phyloP scores from a whole-genome alignment of 352 stramenopile species.

The Elongisporangium undulatum region DNA sequence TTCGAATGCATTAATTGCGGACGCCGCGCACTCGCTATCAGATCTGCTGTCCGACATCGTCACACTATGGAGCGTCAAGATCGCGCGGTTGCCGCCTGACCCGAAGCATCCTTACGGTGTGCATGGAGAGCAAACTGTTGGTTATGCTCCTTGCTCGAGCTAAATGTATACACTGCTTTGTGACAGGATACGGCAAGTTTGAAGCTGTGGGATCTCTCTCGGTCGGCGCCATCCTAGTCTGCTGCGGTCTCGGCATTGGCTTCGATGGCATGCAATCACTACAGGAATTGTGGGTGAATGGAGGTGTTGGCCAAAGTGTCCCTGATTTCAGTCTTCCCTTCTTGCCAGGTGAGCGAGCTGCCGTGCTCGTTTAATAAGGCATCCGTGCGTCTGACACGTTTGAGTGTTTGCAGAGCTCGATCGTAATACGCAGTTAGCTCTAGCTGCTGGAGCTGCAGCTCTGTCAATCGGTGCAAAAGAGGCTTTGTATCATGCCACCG shows the following conservation, averaged over 20 bases:
- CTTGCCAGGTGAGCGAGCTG: slow-evolving; percentile 30
- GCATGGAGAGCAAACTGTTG: background rate
- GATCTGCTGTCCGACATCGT: slow-evolving; percentile 97
- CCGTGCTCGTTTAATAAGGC: background rate
- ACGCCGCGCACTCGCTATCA: slow-evolving; percentile 94
- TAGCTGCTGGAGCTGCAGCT: slow-evolving; percentile 82
- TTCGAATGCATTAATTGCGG: slow-evolving; percentile 92
- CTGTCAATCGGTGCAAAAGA: slow-evolving; percentile 94
- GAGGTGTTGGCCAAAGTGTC: slow-evolving; percentile 16
- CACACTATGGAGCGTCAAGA: slow-evolving; percentile 91
- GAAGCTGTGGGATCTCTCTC: slow-evolving; percentile 86
- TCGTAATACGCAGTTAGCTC: slow-evolving; percentile 43
- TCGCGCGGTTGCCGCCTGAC: slow-evolving; percentile 92
- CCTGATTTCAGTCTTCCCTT: slow-evolving; percentile 40
- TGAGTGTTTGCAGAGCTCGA: slow-evolving; percentile 41
- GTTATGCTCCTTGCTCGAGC: no score
- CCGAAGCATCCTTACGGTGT: slow-evolving; percentile 87
- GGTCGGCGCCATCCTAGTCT: slow-evolving; percentile 80
- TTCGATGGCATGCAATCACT: slow-evolving; percentile 66
- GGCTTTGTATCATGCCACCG: slow-evolving; percentile 91
- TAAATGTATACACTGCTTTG: background rate
- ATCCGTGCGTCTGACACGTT: background rate
- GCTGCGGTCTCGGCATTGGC: slow-evolving; percentile 67
- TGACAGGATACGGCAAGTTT: slow-evolving; percentile 83
- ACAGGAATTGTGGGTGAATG: slow-evolving; percentile 53